These are phyloP conservation scores for Fusarium humuli DNA, from an alignment of 2,329 filamentous ascomycete genomes.

Conservation along the genomic window DNA sequence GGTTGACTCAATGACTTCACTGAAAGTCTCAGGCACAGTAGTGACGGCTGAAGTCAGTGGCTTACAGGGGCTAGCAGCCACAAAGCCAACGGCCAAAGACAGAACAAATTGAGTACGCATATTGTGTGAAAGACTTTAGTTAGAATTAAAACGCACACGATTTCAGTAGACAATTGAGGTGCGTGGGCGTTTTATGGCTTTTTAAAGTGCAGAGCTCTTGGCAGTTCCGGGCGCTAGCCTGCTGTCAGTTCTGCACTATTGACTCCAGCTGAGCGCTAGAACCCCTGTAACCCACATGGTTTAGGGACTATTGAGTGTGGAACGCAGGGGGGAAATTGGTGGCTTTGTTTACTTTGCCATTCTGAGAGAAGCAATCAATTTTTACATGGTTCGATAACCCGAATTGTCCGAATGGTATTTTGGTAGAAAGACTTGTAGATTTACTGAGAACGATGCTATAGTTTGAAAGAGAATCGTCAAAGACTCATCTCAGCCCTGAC, in stretches of 20 bases:
- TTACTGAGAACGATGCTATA: background rate
- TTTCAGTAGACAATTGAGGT: too few relatives aligned
- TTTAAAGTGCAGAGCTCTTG: background rate
- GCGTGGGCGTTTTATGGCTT: background rate
- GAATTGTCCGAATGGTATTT: background rate
- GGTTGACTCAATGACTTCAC: background rate
- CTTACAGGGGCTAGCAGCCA: constrained; percentile 4
- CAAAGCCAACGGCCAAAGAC: background rate
- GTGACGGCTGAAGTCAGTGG: background rate
- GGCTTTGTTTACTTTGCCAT: background rate
- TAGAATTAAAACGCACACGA: background rate
- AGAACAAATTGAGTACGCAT: background rate
- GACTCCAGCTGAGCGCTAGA: background rate
- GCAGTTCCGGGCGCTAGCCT: background rate
- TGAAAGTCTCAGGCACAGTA: background rate
- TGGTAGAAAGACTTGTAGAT: background rate
- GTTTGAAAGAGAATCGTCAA: background rate
- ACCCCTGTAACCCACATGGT: background rate
- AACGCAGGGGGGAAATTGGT: background rate
- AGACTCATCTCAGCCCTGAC: background rate
- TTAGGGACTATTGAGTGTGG: background rate
- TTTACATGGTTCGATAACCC: background rate
- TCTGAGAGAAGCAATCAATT: background rate
- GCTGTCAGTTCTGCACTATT: background rate
- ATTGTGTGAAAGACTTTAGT: background rate